Evolutionary conservation across 345 rosid species (phyloP).

Genomic region (Raphanus raphanistrum): DNA sequence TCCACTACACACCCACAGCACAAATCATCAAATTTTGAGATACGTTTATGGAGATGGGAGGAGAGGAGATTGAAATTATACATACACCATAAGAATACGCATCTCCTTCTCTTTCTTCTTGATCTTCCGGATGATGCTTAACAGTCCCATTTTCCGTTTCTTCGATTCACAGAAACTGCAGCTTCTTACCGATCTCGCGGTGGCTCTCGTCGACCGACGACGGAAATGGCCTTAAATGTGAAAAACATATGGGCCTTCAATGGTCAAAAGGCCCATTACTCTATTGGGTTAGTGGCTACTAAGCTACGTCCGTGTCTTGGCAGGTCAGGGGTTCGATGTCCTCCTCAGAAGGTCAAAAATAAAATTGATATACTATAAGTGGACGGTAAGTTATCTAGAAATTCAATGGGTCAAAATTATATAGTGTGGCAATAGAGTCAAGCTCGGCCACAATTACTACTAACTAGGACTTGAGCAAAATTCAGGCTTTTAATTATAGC

Average conservation of each 20-base stretch:
- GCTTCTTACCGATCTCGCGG: neutral
- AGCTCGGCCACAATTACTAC: neutral
- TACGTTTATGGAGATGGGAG: neutral
- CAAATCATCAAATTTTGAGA: neutral
- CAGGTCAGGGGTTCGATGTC: neutral
- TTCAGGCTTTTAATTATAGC: too few relatives aligned
- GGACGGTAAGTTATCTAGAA: neutral
- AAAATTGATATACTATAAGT: neutral
- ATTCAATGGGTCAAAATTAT: conserved; percentile 13
- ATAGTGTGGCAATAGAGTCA: neutral
- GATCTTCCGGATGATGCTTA: conserved; percentile 76
- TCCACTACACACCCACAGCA: conserved; percentile 41
- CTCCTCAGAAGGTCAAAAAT: neutral
- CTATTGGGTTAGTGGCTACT: neutral
- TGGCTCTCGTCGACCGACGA: neutral
- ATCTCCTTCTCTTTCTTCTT: conserved; percentile 93
- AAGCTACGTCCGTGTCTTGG: neutral
- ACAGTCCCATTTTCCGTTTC: conserved; percentile 32
- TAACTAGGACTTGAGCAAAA: neutral
- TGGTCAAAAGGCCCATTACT: neutral
- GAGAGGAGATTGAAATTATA: conserved; percentile 29
- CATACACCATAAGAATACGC: conserved; percentile 98
- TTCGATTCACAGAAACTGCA: neutral
- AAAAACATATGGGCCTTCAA: neutral
- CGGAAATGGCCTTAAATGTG: neutral